Conservation (phyloP, 108 stramenopile genomes). For the Pelagomonas calceolata region DNA sequence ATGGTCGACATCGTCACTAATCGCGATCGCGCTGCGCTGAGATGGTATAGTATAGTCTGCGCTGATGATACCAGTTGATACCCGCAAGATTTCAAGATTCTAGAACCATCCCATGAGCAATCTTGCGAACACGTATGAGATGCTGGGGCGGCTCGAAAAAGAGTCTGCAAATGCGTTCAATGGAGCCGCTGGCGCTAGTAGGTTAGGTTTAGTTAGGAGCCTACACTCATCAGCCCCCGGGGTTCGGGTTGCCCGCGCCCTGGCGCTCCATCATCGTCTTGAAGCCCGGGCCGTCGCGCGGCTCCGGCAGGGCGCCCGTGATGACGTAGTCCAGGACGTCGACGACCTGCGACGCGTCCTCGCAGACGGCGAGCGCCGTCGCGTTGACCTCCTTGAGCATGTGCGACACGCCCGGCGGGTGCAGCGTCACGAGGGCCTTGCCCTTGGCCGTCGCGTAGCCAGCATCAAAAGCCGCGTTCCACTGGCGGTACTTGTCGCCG, state of each 20-base stretch:
- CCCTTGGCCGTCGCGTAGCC: conserved; percentile 64
- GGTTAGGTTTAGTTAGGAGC: too few relatives aligned
- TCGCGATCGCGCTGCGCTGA: too few relatives aligned
- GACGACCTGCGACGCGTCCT: conserved; percentile 62
- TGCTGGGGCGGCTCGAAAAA: too few relatives aligned
- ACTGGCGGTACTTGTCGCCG: conserved; percentile 72
- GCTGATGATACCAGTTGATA: too few relatives aligned
- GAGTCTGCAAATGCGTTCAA: too few relatives aligned
- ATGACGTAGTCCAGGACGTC: conserved; percentile 64
- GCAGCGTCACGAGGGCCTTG: conserved; percentile 63
- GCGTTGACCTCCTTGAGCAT: conserved; percentile 63
- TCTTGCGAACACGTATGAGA: too few relatives aligned
- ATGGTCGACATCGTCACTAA: too few relatives aligned
- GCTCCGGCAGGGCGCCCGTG: conserved; percentile 54
- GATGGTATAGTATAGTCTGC: too few relatives aligned
- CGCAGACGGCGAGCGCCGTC: conserved; percentile 55
- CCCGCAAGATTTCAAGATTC: too few relatives aligned
- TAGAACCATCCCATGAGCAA: too few relatives aligned
- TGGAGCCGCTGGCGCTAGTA: too few relatives aligned
- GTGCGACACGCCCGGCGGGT: conserved; percentile 61
- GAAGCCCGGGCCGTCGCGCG: conserved; percentile 53
- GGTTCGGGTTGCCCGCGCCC: conserved; percentile 75
- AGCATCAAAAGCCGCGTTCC: conserved; percentile 74
- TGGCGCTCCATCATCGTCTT: conserved; percentile 63
- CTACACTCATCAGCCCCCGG: conserved; percentile 26